phyloP scores from a whole-genome alignment of 2,329 filamentous ascomycete species.

The Trichoderma sp. region DNA sequence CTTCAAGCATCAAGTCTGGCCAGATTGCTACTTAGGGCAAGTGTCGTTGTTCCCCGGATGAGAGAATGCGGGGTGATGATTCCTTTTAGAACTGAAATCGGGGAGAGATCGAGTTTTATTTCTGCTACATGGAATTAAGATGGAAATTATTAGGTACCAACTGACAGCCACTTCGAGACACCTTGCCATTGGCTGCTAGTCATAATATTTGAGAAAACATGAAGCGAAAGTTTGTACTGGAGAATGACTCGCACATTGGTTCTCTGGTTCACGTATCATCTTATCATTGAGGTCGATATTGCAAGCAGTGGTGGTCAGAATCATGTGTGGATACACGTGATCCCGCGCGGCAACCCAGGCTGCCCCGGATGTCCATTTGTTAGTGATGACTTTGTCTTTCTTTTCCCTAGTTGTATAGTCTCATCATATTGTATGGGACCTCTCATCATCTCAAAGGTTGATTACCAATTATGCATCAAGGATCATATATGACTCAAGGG shows the following conservation, averaged over 20 bases:
- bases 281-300: too few relatives aligned
- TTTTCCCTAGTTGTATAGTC: not conserved
- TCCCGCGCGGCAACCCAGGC: not conserved
- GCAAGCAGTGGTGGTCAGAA: too few relatives aligned
- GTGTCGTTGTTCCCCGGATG: not conserved
- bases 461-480: not conserved
- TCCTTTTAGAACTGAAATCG: not conserved
- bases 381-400: not conserved
- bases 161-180: not conserved
- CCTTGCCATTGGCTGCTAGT: too few relatives aligned
- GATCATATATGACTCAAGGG: not conserved
- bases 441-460: not conserved
- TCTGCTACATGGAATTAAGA: too few relatives aligned
- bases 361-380: not conserved
- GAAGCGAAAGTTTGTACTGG: not conserved
- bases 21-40: not conserved
- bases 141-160: not conserved
- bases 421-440: not conserved
- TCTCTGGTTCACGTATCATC: not conserved
- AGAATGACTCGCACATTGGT: not conserved
- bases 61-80: not conserved
- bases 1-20: not conserved
- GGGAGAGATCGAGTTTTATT: not conserved
- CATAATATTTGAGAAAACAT: not conserved
- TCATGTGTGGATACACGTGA: not conserved